Evolutionary conservation across 176 grass and related monocot species (phyloP).

Genomic region (Cenchrus purpureus): DNA sequence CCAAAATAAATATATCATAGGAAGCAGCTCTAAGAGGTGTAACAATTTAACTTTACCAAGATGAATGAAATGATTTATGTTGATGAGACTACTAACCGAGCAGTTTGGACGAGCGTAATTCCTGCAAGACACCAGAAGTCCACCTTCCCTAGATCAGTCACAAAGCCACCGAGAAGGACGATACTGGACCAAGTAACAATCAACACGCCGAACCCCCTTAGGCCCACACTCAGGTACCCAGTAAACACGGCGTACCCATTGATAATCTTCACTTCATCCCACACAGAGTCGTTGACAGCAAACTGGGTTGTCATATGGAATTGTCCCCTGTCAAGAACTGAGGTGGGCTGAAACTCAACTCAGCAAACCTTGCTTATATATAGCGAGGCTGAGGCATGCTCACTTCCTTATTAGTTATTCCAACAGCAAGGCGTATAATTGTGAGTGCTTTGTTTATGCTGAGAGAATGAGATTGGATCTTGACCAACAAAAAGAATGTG

Average conservation of each 20-base stretch:
- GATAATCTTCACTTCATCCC: not conserved
- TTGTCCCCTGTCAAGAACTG: not conserved
- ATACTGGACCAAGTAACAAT: not conserved
- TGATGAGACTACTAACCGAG: not conserved
- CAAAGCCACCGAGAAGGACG: not conserved
- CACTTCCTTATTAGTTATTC: not conserved
- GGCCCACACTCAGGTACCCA: not conserved
- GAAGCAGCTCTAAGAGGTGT: too few species aligned
- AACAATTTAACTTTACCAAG: not conserved
- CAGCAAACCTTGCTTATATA: not conserved
- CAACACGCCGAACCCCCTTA: not conserved
- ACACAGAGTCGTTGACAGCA: not conserved
- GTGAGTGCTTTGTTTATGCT: not conserved
- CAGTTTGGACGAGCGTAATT: not conserved
- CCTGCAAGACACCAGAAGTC: constrained; percentile 3
- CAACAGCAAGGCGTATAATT: not conserved
- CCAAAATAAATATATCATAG: too few species aligned
- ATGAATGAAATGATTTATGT: not conserved
- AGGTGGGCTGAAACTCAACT: not conserved
- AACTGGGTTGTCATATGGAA: not conserved
- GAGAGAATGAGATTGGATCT: not conserved
- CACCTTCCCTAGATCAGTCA: not conserved
- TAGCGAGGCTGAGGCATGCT: not conserved
- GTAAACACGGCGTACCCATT: not conserved
- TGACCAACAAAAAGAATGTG: not conserved